Base-by-base conservation (phyloP, 2,329 filamentous ascomycete species). In the Aspergillus vadensis region DNA sequence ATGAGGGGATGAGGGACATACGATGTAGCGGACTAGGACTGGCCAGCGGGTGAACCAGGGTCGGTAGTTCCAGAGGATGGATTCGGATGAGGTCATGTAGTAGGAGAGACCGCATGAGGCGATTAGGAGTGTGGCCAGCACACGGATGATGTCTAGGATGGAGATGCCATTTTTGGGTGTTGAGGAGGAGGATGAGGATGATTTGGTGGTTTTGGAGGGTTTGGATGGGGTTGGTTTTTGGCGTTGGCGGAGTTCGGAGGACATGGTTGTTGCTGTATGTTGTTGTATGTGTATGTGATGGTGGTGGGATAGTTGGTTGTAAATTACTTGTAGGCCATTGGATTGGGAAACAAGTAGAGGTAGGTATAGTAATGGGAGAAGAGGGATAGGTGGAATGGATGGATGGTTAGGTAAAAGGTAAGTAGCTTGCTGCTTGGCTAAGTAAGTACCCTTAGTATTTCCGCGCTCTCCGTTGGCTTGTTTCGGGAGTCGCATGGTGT, bases 61-160 rank as follows among this genome's bases (percentile, higher is more conserved):
- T 77, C 77, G 82, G 79, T 80, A 88, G 66, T 82, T 87, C 89
- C 90, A 95, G 59, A 87, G 82, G 65, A 88, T 81, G 60, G 85
- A 88, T 72, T 91, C 85, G 63, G 89, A 89, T 63, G 83, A 82
- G 48, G 89, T 92, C 67, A 91, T 82, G 65, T 93, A 85, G 76
- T 93, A 94, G 77, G 90, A 92, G 57, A 93, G 80, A 17, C 85
- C 87, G 69, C 83, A 86, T 23, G 86, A 90, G 50, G 88, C 84
- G 47, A 91, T 67, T 36, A 89, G 66, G 14, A 93, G 75, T 57
- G 91, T 91, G 32, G 83, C 83, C 49, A 92, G 70, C 30, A 93
- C 82, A 32, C 91, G 88, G 61, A 92, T 76, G 56, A 90, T 75
- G 73, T 94, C 91, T 36, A 92, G 68, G 43, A 80, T 48, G 57